Percentiles rank a stretch among this genome's conserved stretches.
phyloP scores from a whole-genome alignment of 352 stramenopile species.

The Globisporangium alternatum region DNA sequence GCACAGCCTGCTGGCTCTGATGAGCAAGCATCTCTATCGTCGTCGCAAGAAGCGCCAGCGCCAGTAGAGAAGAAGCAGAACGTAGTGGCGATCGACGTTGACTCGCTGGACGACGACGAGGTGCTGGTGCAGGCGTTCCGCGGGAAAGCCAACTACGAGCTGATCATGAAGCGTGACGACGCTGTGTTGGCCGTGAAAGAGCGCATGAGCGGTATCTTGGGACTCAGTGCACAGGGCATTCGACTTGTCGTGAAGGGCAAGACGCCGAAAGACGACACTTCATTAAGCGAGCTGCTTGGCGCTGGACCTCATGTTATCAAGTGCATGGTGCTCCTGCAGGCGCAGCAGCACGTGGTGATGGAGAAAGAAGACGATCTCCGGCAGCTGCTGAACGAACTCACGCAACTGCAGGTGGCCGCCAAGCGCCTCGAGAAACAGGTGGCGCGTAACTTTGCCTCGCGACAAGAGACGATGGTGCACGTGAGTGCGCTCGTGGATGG shows the following conservation, averaged over 20 bases:
- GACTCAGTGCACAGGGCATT: slow-evolving; percentile 35
- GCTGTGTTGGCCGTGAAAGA: slow-evolving; percentile 45
- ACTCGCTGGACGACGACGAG: slow-evolving; percentile 36
- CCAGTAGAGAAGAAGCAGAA: neutral
- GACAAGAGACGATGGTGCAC: slow-evolving; percentile 48
- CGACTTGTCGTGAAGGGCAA: slow-evolving; percentile 67
- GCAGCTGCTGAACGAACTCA: slow-evolving; percentile 61
- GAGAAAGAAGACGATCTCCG: slow-evolving; percentile 68
- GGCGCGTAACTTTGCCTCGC: slow-evolving; percentile 43
- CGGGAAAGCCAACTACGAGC: slow-evolving; percentile 57
- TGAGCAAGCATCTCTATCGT: neutral
- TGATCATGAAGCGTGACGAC: slow-evolving; percentile 32
- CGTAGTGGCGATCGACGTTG: slow-evolving; percentile 25
- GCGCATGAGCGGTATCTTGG: slow-evolving; percentile 42
- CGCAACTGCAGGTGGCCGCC: slow-evolving; percentile 28
- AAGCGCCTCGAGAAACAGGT: slow-evolving; percentile 42
- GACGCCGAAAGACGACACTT: slow-evolving; percentile 37
- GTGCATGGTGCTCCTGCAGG: slow-evolving; percentile 67
- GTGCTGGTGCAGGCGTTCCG: slow-evolving; percentile 52
- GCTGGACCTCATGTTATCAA: slow-evolving; percentile 37
- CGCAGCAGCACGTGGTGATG: slow-evolving; percentile 51
- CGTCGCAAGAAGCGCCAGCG: neutral
- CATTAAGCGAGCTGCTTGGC: slow-evolving; percentile 20
- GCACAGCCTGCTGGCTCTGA: neutral
- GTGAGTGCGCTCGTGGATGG: slow-evolving; percentile 42